These are phyloP conservation scores for Mucuna pruriens DNA, from an alignment of 306 rosid genomes.

Conservation along the genomic window DNA sequence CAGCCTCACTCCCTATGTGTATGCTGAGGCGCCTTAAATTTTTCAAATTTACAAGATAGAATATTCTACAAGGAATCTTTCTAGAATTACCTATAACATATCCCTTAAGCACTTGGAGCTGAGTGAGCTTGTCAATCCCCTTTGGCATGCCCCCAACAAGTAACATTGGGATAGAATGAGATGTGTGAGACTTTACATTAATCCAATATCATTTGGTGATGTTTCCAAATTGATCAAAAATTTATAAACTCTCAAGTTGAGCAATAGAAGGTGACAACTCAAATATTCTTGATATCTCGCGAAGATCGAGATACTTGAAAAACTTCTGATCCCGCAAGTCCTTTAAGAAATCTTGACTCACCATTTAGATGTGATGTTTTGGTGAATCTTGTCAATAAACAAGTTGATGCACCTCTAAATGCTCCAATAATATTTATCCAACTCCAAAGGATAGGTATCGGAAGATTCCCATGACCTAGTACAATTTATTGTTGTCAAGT, in stretches of 20 bases:
- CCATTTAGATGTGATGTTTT: constrained; percentile 8
- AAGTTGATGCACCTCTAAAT: too few species aligned
- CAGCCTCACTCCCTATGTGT: constrained; percentile 8
- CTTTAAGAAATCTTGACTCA: background rate
- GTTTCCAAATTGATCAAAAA: constrained; percentile 40
- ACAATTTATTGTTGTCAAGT: too few species aligned
- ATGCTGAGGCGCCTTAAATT: constrained; percentile 31
- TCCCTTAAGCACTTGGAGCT: constrained; percentile 52
- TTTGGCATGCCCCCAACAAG: constrained; percentile 46
- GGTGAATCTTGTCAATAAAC: constrained; percentile 15
- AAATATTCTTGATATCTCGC: constrained; percentile 24
- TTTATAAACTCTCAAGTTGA: background rate
- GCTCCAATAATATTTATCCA: too few species aligned
- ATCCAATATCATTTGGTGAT: constrained; percentile 34
- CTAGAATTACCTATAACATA: constrained; percentile 8
- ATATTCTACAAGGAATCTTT: constrained; percentile 3
- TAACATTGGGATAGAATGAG: constrained; percentile 48
- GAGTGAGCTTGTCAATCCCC: constrained; percentile 37
- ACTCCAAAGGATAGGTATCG: too few species aligned
- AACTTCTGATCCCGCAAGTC: background rate
- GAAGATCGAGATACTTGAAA: constrained; percentile 9
- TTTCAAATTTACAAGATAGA: background rate
- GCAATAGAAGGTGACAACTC: background rate
- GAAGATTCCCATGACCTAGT: too few species aligned
- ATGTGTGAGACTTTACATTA: constrained; percentile 43